A percentile compares a stretch with the other conserved stretches of the same genome.
These are phyloP conservation scores for Xenoacremonium recifei DNA, from an alignment of 2,329 filamentous ascomycete species.

Conservation along the genomic window DNA sequence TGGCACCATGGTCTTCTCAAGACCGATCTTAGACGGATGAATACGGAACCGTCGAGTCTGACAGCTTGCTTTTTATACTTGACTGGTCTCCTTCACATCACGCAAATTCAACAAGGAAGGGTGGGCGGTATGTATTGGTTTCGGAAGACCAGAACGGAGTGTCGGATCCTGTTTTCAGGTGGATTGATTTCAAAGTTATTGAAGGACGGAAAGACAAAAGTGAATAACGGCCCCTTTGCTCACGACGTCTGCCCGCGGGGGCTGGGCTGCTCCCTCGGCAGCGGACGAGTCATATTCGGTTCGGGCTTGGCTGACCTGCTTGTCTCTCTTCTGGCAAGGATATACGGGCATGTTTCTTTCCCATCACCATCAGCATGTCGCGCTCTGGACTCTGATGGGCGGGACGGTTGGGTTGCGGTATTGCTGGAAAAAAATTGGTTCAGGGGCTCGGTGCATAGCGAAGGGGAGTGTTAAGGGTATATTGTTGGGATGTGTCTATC, in stretches of 20 bases:
- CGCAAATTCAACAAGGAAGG: conserved; percentile 31
- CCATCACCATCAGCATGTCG: not conserved
- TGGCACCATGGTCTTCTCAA: conserved; percentile 26
- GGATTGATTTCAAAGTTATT: conserved; percentile 33
- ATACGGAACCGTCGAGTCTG: conserved; percentile 47
- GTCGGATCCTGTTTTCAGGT: conserved; percentile 37
- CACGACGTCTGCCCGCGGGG: no score
- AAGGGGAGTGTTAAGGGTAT: conserved; percentile 42
- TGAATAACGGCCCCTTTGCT: conserved; percentile 32
- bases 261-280: conserved; percentile 33
- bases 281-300: conserved; percentile 28
- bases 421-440: conserved; percentile 45
- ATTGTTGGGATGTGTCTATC: conserved; percentile 37
- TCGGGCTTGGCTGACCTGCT: conserved; percentile 28
- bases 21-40: conserved; percentile 41
- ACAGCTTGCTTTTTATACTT: conserved; percentile 43
- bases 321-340: conserved; percentile 34
- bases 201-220: conserved; percentile 42
- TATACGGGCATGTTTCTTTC: not conserved
- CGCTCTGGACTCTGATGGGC: conserved; percentile 15
- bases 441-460: conserved; percentile 43
- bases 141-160: conserved; percentile 37
- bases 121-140: conserved; percentile 36
- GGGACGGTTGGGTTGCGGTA: conserved; percentile 30
- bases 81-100: conserved; percentile 40